Percentiles rank a stretch among this genome's conserved stretches.
These are phyloP conservation scores for Septoria linicola DNA, from an alignment of 2,329 filamentous ascomycete genomes.

Conservation along the genomic window DNA sequence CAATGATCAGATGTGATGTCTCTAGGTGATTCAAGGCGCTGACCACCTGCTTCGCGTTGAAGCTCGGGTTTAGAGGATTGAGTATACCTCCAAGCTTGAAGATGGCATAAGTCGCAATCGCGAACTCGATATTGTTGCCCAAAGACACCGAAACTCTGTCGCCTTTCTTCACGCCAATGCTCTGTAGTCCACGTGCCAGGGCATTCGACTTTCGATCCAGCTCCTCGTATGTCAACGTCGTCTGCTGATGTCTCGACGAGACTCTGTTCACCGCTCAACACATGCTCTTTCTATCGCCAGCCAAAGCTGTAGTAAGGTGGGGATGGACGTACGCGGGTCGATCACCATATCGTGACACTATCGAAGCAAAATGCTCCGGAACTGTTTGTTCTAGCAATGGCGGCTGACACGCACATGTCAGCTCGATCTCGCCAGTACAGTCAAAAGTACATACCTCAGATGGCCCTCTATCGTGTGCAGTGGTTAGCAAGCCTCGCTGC, in stretches of 20 bases:
- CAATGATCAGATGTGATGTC: slow-evolving; percentile 73
- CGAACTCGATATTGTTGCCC: slow-evolving; percentile 82
- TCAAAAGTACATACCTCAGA: slow-evolving; percentile 31
- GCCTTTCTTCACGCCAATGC: slow-evolving; percentile 73
- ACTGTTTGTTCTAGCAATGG: slow-evolving; percentile 67
- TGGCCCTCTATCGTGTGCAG: slow-evolving; percentile 34
- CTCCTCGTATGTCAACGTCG: slow-evolving; percentile 67
- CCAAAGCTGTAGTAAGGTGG: background rate
- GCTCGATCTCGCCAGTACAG: too few relatives aligned
- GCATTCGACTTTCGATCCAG: slow-evolving; percentile 76
- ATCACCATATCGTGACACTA: slow-evolving; percentile 66
- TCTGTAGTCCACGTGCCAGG: slow-evolving; percentile 67
- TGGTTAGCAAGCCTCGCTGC: slow-evolving; percentile 29
- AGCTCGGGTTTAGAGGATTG: slow-evolving; percentile 87
- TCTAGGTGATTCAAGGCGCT: slow-evolving; percentile 75
- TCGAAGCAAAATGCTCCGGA: slow-evolving; percentile 66
- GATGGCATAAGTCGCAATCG: slow-evolving; percentile 79
- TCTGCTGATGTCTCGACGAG: slow-evolving; percentile 61
- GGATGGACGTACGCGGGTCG: slow-evolving; percentile 52
- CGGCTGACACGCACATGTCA: slow-evolving; percentile 57
- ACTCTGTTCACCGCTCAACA: slow-evolving; percentile 44
- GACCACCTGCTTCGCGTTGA: slow-evolving; percentile 75
- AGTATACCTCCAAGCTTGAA: slow-evolving; percentile 94
- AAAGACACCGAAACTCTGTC: slow-evolving; percentile 82
- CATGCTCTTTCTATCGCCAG: slow-evolving; percentile 4